Conservation (phyloP, 1,139 yeast species). For the Nakaseomyces nivariensis region DNA sequence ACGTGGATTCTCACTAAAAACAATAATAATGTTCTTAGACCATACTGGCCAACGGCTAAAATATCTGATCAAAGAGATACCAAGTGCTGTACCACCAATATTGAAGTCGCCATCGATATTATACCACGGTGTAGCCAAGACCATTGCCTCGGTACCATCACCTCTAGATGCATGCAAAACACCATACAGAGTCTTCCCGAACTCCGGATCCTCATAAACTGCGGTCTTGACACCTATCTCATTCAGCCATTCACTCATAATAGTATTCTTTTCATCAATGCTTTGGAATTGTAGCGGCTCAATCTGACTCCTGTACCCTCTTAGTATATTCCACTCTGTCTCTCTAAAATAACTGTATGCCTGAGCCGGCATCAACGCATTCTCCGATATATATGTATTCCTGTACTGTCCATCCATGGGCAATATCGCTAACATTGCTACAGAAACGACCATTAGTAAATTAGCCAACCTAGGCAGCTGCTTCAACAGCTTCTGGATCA, state of each 20-base stretch:
- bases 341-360: slow-evolving; percentile 88
- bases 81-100: slow-evolving; percentile 71
- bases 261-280: slow-evolving; percentile 35
- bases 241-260: slow-evolving; percentile 50
- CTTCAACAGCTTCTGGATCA: slow-evolving; percentile 47
- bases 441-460: slow-evolving; percentile 49
- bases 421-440: slow-evolving; percentile 51
- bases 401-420: slow-evolving; percentile 81
- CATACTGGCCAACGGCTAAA: slow-evolving; percentile 82
- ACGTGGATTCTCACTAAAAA: slow-evolving; percentile 66
- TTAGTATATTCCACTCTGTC: slow-evolving; percentile 83
- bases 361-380: slow-evolving; percentile 95
- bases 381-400: slow-evolving; percentile 81
- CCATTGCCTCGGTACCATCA: slow-evolving; percentile 94
- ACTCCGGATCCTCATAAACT: slow-evolving; percentile 34
- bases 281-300: slow-evolving; percentile 28
- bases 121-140: slow-evolving; percentile 79
- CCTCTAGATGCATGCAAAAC: slow-evolving; percentile 90
- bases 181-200: slow-evolving; percentile 60
- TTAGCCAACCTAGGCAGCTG: slow-evolving; percentile 54
- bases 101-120: slow-evolving; percentile 51
- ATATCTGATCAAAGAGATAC: slow-evolving; percentile 66
- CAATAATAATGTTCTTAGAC: slow-evolving; percentile 89
- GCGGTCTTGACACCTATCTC: slow-evolving; percentile 69
- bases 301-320: slow-evolving; percentile 61